Base-by-base conservation (phyloP, 2,329 filamentous ascomycete genomes). In the Aspergillus sp. region DNA sequence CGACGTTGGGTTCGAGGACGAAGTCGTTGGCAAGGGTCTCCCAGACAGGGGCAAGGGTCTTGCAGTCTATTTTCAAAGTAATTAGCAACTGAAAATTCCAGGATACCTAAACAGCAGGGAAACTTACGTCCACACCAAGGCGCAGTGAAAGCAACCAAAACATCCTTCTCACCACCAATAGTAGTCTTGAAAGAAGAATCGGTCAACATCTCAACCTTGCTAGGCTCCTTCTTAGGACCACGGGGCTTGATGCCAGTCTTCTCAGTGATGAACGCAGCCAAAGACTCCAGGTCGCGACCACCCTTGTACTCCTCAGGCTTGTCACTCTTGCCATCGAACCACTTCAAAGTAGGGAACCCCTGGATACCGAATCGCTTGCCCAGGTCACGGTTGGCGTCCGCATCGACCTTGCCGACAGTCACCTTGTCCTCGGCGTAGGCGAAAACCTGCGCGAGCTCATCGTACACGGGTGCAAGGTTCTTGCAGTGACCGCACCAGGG, bases 401-500 rank as follows among this genome's bases (percentile, higher is more conserved):
- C 93, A 64, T 98, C 90, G 56, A 98, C 90, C 73, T 97, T 98
- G 57, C 86, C 93, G 62, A 98, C 90, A 63, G 85, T 83, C 43
- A 98, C 81, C 61, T 85, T 83, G 65, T 83, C 76, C 73, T 89
- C 73, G 53, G 83, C 82, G 60, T 79, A 82, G 53, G 86, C 82
- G 68, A 90, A 95, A 34, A 76, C 73, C 39, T 76, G 68, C 37
- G 82, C 93, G 35, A 98, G 82, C 65, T 98, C 88, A 68, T 98
- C 93, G 70, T 94, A 98, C 47, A 94, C 76, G 39, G 93, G 94
- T 11, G 93, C 93, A 30, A 98, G 86, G 62, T 75, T 95, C 81
- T 97, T 97, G 88, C 93, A 98, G 78, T 98, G 93, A 29, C 93
- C 94, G 64, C 93, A 98, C 93, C 93, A 98, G 26, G 91, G 90